Base-by-base conservation (phyloP, 1,139 yeast genomes). In the Kodamaea anthophila region DNA sequence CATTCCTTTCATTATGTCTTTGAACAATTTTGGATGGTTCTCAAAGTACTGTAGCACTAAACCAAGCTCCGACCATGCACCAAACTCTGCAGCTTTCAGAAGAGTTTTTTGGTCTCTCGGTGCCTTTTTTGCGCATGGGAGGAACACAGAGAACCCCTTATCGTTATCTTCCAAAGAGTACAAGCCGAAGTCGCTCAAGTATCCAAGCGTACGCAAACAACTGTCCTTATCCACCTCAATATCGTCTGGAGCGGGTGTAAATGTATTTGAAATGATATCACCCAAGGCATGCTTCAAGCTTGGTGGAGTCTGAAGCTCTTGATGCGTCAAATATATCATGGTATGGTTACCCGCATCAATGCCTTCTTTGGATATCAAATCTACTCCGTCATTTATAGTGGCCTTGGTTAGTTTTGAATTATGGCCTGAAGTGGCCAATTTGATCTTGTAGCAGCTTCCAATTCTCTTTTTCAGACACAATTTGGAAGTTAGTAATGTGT, bases 41-140 rank as follows among this genome's bases (percentile, higher is more conserved):
- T 73, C 66, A 24, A 91, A 52, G 47, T 79, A 82, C 25, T 70
- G 70, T 28, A 74, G 59, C 2, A 78, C 70, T 23, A 91, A 58
- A 2, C 80, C 87, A 19, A 80, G 61, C 4, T 60, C 53, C 12
- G 69, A 66, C 96, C 96, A 88, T 0, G 93, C 74, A 15, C 48
- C 48, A 9, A 4, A 7, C 16, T 7, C 29, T 30, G 22, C n/a
- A 9, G 13, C 18, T 13, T 15, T 15, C 19, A 26, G 27, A 25
- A 26, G 8, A 5, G 16, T 20, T 18, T 15, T 19, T 9, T 20
- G 10, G 20, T 7, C 18, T 13, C 23, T 9, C 5, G 6, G 24
- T 28, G 4, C 5, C 22, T 13, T 24, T n/a, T n/a, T n/a, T n/a
- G n/a, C 77, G 37, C 91, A 79, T 0, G 97, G 98, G 23, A 88